Base-by-base conservation (phyloP, 768 basidiomycete genomes). In the Sutorius australiensis region DNA sequence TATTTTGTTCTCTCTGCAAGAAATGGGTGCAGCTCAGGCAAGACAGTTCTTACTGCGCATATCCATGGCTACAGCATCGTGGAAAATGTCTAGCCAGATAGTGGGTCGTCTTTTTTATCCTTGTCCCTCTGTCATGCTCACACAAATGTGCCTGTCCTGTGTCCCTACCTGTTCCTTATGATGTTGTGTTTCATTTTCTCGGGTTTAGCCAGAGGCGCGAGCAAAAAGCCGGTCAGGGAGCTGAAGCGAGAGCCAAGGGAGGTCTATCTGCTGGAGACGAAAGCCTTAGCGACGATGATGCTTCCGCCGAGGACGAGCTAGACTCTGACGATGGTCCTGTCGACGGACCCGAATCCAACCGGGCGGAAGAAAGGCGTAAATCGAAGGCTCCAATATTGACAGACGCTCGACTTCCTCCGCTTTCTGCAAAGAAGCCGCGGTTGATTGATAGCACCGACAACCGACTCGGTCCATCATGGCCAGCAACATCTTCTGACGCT, bases 11-110 rank as follows among this genome's bases (percentile, higher is more conserved):
- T 3, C 67, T 90, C 1, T 92, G 89, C 64, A 75, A 79, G 61
- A 89, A 90, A 68, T 91, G 89, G 89, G 87, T 91, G 1, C 89
- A 90, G 67, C 75, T 91, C 17, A 69, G 89, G 38, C 87, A 89
- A 65, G 88, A 91, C 59, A 83, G 81, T 54, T 80, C 81, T 10
- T 91, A 85, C 65, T 91, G 88, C 58, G 85, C 88, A 48, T 88
- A 89, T 64, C 88, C 89, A 36, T 91, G 88, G 89, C 65, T 83
- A 53, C 86, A 87, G 70, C 89, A 91, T 67, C 79, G 86, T 17
- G 79, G 76, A 24, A 91, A 89, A 67, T 90, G 89, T 72, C 65
- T 87, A 41, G 79, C 81, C n/a, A 70, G 86, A 62, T 77, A 82
- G 87, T 89, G 66, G 64, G 83, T 81, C 38, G 32, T 46, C 43